Evolutionary conservation across 768 basidiomycete species (phyloP), one percentile per base, ranked within the genome.

Genomic region (Gloeostereum incarnatum): DNA sequence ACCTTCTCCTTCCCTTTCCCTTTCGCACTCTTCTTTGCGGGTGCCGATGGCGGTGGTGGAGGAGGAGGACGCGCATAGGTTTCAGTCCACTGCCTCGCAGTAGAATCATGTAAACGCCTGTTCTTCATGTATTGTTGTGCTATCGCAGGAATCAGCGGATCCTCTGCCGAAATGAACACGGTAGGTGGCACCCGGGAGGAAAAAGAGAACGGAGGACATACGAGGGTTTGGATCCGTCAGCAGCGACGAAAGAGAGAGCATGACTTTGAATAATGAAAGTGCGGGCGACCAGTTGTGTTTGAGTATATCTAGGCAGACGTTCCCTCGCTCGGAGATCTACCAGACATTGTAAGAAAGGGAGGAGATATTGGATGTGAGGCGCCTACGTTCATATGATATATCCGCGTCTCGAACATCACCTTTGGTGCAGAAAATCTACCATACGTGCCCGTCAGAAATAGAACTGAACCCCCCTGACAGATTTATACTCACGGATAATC

Each of bases 211-310:
- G 1, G 24, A 29, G 18, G 24, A 68, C 86, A 43, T 54, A 90
- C 89, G 72, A 1, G 92, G 92, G 62, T 97, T 97, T 0, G 92
- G 92, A 49, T 96, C 92, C 8, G 90, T 92, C 35, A 97, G 67
- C 8, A 97, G 74, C 0, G 90, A 93, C 0, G 90, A 93, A 3
- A 97, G 71, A 19, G 90, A 93, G 14, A 97, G 75, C 59, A 97
- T 81, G 51, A 94, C 86, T 65, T 97, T 96, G 69, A 87, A 92
- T 34, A 97, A 66, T 2, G 90, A 93, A 16, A 97, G 60, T 2
- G 92, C 92, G 5, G 92, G 92, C 1, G 88, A 92, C 92, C 92
- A 97, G 50, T 88, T 85, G 51, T 78, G 73, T 62, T 97, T 96
- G 42, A 97, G 72, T 36, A 94, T 89, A 60, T 96, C 86, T 47